A percentile compares a stretch with the other conserved stretches of the same genome.
These are phyloP conservation scores for Alternaria sp. DNA, from an alignment of 2,329 filamentous ascomycete species.

Conservation along the genomic window DNA sequence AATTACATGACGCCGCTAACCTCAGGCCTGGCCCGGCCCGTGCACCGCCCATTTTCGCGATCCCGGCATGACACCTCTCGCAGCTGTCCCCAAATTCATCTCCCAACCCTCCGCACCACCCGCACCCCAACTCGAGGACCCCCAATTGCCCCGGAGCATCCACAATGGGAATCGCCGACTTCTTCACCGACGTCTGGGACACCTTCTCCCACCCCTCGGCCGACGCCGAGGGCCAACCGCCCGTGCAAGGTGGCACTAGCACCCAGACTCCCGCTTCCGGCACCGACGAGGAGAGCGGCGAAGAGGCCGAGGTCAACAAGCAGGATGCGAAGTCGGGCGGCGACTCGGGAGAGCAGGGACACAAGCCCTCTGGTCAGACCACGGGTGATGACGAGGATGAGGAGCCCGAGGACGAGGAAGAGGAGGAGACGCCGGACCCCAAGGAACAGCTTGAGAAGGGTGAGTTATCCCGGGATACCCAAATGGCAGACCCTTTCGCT, in stretches of 20 bases:
- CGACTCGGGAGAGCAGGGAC: conserved; percentile 59
- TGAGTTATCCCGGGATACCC: conserved; percentile 62
- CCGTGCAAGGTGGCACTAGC: conserved; percentile 51
- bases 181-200: conserved; percentile 70
- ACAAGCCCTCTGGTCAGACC: conserved; percentile 55
- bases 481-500: background rate
- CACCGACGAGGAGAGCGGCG: conserved; percentile 54
- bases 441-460: conserved; percentile 92
- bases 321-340: conserved; percentile 51
- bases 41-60: conserved; percentile 34
- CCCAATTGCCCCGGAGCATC: conserved; percentile 46
- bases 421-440: conserved; percentile 82
- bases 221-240: conserved; percentile 56
- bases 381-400: conserved; percentile 63
- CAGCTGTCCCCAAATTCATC: conserved; percentile 30
- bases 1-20: conserved; percentile 37
- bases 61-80: conserved; percentile 28
- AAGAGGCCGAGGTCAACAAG: conserved; percentile 56
- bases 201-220: conserved; percentile 63
- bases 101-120: conserved; percentile 26
- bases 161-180: conserved; percentile 70
- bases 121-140: conserved; percentile 29
- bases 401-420: conserved; percentile 80
- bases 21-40: conserved; percentile 26
- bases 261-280: conserved; percentile 52